phyloP scores from a whole-genome alignment of 352 stramenopile species.

The Phytophthora europaea region DNA sequence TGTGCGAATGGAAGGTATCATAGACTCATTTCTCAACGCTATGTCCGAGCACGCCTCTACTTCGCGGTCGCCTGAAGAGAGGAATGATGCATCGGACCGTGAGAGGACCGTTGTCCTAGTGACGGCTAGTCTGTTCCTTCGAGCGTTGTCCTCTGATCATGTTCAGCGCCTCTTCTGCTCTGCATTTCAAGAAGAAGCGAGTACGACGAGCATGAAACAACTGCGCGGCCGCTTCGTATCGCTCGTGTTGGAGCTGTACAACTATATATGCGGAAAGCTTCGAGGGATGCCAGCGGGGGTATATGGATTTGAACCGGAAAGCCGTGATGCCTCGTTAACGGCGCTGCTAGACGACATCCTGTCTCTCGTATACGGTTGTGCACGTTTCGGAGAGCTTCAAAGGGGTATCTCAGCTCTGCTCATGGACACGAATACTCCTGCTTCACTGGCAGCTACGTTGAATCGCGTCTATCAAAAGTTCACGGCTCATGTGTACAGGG shows the following conservation, averaged over 20 bases:
- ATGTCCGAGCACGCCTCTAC: background rate
- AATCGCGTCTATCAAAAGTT: background rate
- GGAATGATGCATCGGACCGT: background rate
- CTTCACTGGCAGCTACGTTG: background rate
- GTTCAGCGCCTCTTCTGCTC: background rate
- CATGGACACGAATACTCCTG: background rate
- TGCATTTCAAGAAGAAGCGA: background rate
- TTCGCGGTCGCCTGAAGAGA: background rate
- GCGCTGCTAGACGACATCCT: background rate
- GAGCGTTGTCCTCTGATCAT: background rate
- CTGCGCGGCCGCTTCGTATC: background rate
- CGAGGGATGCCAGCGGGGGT: background rate
- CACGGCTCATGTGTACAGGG: background rate
- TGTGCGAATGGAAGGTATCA: background rate
- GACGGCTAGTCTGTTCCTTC: background rate
- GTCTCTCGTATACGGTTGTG: background rate
- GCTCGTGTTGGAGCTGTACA: background rate
- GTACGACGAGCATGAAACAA: background rate
- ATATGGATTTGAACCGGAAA: background rate
- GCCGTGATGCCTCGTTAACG: background rate
- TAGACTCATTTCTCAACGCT: background rate
- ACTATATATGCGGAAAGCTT: background rate
- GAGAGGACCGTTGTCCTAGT: background rate
- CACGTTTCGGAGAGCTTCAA: background rate
- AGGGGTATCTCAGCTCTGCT: background rate